phyloP scores from a whole-genome alignment of 1,284 basidiomycete genomes.

The Ustilago shanxiensis region DNA sequence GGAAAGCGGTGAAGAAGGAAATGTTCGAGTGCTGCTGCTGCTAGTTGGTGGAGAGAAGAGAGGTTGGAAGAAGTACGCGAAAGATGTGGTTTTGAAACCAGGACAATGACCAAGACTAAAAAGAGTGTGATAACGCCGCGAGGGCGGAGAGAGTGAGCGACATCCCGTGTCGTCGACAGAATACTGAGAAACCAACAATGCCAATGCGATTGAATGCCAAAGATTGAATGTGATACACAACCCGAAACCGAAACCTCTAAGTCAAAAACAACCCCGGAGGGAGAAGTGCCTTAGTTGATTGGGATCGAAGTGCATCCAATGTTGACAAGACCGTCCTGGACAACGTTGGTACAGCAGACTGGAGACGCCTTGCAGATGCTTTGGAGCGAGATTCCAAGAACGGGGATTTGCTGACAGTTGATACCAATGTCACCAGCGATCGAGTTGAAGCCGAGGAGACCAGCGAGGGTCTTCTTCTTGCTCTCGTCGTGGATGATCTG shows the following conservation, averaged over 20 bases:
- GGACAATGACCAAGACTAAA: conserved; percentile 32
- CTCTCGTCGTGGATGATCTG: conserved; percentile 49
- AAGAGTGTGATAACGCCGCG: conserved; percentile 10
- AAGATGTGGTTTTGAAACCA: conserved; percentile 7
- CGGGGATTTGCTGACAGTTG: conserved; percentile 55
- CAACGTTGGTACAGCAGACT: conserved; percentile 57
- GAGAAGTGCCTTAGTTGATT: conserved; percentile 47
- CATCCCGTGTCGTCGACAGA: conserved; percentile 36
- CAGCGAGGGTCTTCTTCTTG: conserved; percentile 57
- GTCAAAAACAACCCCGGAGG: background rate
- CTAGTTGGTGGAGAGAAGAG: conserved; percentile 19
- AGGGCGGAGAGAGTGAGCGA: conserved; percentile 12
- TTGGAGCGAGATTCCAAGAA: conserved; percentile 40
- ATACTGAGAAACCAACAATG: conserved; percentile 10
- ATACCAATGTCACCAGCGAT: conserved; percentile 49
- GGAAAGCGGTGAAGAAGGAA: conserved; percentile 6
- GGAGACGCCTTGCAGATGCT: conserved; percentile 54
- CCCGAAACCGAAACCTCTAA: conserved; percentile 7
- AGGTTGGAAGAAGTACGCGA: conserved; percentile 21
- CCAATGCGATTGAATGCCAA: conserved; percentile 17
- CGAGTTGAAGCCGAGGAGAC: conserved; percentile 51
- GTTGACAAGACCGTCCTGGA: conserved; percentile 59
- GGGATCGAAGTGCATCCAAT: conserved; percentile 57
- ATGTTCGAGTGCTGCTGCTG: conserved; percentile 38
- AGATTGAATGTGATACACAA: conserved; percentile 2